phyloP scores from a whole-genome alignment of 192 early-diverging fungal genomes.

The Spinellus fusiger region DNA sequence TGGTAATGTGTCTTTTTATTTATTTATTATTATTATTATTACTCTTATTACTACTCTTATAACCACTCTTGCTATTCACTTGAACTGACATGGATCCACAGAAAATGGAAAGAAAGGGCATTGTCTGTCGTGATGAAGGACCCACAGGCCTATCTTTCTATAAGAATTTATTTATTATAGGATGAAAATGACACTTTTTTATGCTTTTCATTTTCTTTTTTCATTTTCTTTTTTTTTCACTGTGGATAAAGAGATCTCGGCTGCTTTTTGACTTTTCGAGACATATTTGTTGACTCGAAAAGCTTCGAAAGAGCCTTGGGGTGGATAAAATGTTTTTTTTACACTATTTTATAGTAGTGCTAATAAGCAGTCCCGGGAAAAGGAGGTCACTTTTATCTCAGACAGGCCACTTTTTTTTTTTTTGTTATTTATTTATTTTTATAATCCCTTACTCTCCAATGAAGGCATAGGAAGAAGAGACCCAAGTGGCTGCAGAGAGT shows the following conservation, averaged over 20 bases:
- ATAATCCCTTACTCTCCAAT: too few relatives aligned
- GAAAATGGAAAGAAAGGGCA: constrained; percentile 72
- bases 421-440: too few relatives aligned
- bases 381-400: too few relatives aligned
- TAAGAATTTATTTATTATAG: constrained; percentile 54
- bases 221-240: neutral
- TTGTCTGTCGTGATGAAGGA: constrained; percentile 84
- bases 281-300: constrained; percentile 3
- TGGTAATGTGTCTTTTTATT: constrained; percentile 35
- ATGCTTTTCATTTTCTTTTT: neutral
- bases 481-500: too few relatives aligned
- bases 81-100: constrained; percentile 13
- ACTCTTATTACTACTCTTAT: neutral
- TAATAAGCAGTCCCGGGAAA: too few relatives aligned
- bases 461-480: too few relatives aligned
- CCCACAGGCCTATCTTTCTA: constrained; percentile 82
- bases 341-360: too few relatives aligned
- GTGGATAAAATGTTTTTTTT: too few relatives aligned
- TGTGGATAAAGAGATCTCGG: constrained; percentile 1
- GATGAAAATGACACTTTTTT: neutral
- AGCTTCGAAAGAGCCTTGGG: constrained; percentile 18
- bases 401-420: too few relatives aligned
- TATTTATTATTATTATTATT: neutral
- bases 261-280: constrained; percentile 11
- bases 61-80: constrained; percentile 1